A percentile compares a stretch with the other conserved stretches of the same genome.
Evolutionary conservation across 73 alveolate genomes (phyloP).

Genomic region (Uronychia setigera): DNA sequence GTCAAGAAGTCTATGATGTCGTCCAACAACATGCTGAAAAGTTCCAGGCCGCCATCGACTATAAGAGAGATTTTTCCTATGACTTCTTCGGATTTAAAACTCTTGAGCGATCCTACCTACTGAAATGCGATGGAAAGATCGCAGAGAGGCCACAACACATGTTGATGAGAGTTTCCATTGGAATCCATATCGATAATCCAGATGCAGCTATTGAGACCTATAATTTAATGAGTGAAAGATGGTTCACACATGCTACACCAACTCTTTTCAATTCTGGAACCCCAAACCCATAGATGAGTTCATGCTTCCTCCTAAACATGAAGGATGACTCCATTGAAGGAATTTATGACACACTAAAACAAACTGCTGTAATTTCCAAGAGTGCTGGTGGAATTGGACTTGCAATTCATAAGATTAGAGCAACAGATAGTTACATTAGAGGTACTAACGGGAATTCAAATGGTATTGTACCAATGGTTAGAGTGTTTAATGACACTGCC

Average conservation of each 20-base stretch:
- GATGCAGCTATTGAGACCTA: constrained; percentile 78
- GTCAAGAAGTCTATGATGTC: constrained; percentile 67
- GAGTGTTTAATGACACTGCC: constrained; percentile 96
- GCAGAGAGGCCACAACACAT: constrained; percentile 93
- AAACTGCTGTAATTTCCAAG: constrained; percentile 90
- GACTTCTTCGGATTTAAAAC: constrained; percentile 98
- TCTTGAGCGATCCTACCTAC: constrained; percentile 90
- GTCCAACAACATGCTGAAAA: constrained; percentile 51
- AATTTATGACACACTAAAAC: constrained; percentile 86
- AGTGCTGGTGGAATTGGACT: constrained; percentile 98
- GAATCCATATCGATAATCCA: constrained; percentile 68
- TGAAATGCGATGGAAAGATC: constrained; percentile 68
- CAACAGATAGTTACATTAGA: constrained; percentile 88
- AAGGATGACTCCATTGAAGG: constrained; percentile 96
- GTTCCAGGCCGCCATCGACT: constrained; percentile 73
- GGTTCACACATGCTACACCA: constrained; percentile 98
- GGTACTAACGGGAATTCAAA: constrained; percentile 95
- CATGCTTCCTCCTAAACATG: constrained; percentile 84
- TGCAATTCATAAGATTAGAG: constrained; percentile 88
- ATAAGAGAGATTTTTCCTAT: constrained; percentile 85
- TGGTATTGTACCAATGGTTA: constrained; percentile 97
- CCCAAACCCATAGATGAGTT: constrained; percentile 92
- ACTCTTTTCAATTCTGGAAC: constrained; percentile 96
- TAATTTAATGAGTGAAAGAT: constrained; percentile 75
- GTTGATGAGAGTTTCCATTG: constrained; percentile 81